phyloP scores from a whole-genome alignment of 768 basidiomycete species.

The Amanita fuliginea region DNA sequence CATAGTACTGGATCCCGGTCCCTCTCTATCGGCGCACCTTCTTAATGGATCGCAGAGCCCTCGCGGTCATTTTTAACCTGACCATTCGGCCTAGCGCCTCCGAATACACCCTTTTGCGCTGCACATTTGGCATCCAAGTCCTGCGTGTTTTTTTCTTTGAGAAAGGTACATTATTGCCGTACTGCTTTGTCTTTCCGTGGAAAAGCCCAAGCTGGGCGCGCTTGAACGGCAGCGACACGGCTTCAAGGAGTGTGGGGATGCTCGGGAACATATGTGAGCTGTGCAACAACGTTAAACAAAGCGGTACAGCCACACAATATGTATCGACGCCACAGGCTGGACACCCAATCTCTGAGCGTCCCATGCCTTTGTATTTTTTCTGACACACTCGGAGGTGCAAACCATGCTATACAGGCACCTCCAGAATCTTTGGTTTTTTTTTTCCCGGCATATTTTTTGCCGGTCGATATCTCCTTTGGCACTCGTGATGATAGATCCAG shows the following conservation, averaged over 20 bases:
- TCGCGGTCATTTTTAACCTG: slow-evolving; percentile 60
- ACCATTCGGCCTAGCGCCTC: slow-evolving; percentile 49
- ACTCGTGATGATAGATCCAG: too few relatives aligned
- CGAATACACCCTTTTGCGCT: slow-evolving; percentile 62
- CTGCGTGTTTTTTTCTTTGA: slow-evolving; percentile 83
- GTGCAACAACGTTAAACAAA: background rate
- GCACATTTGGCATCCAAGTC: slow-evolving; percentile 83
- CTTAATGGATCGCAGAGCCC: slow-evolving; percentile 72
- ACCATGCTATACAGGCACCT: too few relatives aligned
- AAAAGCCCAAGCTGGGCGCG: slow-evolving; percentile 73
- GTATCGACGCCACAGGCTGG: too few relatives aligned
- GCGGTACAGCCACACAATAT: background rate
- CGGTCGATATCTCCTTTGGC: too few relatives aligned
- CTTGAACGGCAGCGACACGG: slow-evolving; percentile 64
- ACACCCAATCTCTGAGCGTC: too few relatives aligned
- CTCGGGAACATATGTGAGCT: slow-evolving; percentile 18
- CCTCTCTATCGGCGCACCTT: slow-evolving; percentile 41
- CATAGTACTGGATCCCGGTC: too few relatives aligned
- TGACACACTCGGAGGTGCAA: too few relatives aligned
- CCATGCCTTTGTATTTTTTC: too few relatives aligned
- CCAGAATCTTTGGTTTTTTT: too few relatives aligned
- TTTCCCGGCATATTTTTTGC: too few relatives aligned
- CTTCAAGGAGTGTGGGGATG: slow-evolving; percentile 19
- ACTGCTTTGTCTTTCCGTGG: slow-evolving; percentile 69
- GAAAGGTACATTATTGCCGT: slow-evolving; percentile 85